Evolutionary conservation across 768 basidiomycete genomes (phyloP).

Genomic region (Amanita molliuscula): DNA sequence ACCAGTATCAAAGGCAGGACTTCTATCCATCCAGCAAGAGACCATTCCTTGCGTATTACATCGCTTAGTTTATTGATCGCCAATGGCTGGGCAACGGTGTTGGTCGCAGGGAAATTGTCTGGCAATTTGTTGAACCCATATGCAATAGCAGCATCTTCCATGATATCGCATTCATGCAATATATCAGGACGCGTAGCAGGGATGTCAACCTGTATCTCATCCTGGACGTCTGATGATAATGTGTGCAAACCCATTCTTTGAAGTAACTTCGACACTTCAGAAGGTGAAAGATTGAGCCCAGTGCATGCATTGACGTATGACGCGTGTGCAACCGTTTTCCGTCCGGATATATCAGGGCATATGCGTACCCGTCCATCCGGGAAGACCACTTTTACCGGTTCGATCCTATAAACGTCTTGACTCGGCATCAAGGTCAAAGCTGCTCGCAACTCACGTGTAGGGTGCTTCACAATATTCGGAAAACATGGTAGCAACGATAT

Average conservation of each 20-base stretch:
- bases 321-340: constrained; percentile 61
- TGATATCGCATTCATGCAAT: constrained; percentile 94
- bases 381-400: constrained; percentile 80
- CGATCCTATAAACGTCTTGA: constrained; percentile 50
- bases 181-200: constrained; percentile 98
- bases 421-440: not conserved
- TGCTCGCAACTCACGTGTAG: constrained; percentile 59
- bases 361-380: constrained; percentile 69
- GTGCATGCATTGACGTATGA: constrained; percentile 97
- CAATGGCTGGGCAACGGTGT: constrained; percentile 89
- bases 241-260: constrained; percentile 74
- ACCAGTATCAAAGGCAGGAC: constrained; percentile 91
- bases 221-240: constrained; percentile 42
- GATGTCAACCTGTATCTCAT: constrained; percentile 66
- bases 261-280: constrained; percentile 64
- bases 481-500: constrained; percentile 96
- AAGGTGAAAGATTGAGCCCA: constrained; percentile 59
- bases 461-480: constrained; percentile 90
- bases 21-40: constrained; percentile 92
- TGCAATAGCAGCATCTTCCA: constrained; percentile 97
- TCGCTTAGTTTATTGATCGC: constrained; percentile 86
- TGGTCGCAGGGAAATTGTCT: constrained; percentile 84
- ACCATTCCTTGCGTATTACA: constrained; percentile 83
- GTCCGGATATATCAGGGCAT: constrained; percentile 72
- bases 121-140: constrained; percentile 98